Conservation (phyloP, 2,329 filamentous ascomycete genomes). For the Alternaria incomplexa region DNA sequence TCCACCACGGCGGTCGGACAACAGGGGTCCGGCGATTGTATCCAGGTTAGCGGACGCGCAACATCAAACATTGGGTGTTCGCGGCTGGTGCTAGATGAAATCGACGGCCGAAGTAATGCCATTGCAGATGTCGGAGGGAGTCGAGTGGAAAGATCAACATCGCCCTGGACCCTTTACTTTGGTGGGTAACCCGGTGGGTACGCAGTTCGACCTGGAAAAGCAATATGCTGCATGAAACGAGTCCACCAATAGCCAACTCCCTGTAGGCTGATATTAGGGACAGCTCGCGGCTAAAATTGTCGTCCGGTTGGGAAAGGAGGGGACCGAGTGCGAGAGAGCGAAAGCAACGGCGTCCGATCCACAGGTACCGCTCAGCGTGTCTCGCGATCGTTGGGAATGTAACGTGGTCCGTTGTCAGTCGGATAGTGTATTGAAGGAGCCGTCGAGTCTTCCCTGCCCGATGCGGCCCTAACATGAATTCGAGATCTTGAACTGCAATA, state of each 20-base stretch:
- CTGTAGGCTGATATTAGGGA: not conserved
- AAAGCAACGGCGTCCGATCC: not conserved
- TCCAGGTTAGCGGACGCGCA: constrained; percentile 18
- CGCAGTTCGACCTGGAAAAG: constrained; percentile 4
- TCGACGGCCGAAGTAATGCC: constrained; percentile 15
- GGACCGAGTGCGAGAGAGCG: not conserved
- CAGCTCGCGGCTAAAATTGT: constrained; percentile 8
- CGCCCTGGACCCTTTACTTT: constrained; percentile 3
- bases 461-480: not conserved
- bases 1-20: constrained; percentile 7
- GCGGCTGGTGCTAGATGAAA: constrained; percentile 8
- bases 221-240: constrained; percentile 3
- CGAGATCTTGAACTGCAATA: not conserved
- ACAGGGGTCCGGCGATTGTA: constrained; percentile 18
- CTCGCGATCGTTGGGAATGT: constrained; percentile 1
- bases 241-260: not conserved
- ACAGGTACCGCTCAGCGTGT: not conserved
- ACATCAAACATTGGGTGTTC: constrained; percentile 15
- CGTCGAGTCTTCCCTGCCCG: not conserved
- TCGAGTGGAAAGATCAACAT: constrained; percentile 9
- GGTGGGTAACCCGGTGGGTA: not conserved
- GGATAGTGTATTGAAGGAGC: not conserved
- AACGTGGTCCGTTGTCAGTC: not conserved
- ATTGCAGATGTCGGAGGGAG: not conserved
- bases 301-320: not conserved